Conservation (phyloP, 208 protist species). For the Trypanosoma lewisi region DNA sequence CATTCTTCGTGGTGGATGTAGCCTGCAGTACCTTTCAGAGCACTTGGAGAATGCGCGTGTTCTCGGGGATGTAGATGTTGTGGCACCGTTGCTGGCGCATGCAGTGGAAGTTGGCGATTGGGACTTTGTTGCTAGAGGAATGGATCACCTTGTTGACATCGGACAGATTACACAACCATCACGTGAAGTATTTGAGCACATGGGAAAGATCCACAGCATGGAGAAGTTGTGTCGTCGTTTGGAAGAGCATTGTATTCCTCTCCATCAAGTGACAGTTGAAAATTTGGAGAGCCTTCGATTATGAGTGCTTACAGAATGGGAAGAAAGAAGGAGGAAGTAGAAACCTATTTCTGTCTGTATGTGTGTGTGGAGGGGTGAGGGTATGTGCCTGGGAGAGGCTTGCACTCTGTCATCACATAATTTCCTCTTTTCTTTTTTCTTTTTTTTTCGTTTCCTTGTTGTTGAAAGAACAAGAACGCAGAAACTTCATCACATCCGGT, state of each 20-base stretch:
- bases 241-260: slow-evolving; percentile 51
- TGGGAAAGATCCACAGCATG: slow-evolving; percentile 71
- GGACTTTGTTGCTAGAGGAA: slow-evolving; percentile 71
- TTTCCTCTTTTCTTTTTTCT: no score
- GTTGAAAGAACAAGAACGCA: no score
- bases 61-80: slow-evolving; percentile 82
- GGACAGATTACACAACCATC: slow-evolving; percentile 73
- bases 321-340: not conserved
- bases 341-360: not conserved
- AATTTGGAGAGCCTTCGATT: slow-evolving; percentile 72
- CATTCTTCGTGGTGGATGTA: slow-evolving; percentile 78
- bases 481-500: no score
- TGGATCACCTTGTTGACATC: slow-evolving; percentile 86
- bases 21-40: slow-evolving; percentile 75
- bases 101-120: slow-evolving; percentile 71
- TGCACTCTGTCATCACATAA: no score
- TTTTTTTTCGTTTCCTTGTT: no score
- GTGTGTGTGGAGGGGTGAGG: not conserved
- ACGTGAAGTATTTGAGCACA: slow-evolving; percentile 57
- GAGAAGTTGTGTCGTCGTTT: slow-evolving; percentile 57
- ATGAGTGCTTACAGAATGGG: slow-evolving; percentile 25
- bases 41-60: slow-evolving; percentile 85
- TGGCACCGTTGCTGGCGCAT: slow-evolving; percentile 76
- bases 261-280: slow-evolving; percentile 72
- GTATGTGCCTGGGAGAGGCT: not conserved